Conservation (phyloP, 2,329 filamentous ascomycete genomes). For the Ilyonectria destructans region DNA sequence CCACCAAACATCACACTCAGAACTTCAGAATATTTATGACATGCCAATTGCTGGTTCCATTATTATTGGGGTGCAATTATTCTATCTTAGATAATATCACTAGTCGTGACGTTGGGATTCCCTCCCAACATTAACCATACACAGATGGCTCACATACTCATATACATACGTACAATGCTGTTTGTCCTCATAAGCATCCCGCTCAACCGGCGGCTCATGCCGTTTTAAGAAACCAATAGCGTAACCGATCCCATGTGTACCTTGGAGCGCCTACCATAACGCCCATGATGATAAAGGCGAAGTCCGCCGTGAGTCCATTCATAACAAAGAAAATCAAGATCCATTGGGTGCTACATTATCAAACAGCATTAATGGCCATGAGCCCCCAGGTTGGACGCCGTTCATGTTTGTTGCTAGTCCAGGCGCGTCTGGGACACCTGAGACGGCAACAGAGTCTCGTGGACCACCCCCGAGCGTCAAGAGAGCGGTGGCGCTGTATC, state of each 20-base stretch:
- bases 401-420: conserved; percentile 46
- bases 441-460: conserved; percentile 37
- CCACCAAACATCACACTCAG: background rate
- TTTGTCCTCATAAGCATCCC: conserved; percentile 31
- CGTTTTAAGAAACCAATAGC: conserved; percentile 8
- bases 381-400: conserved; percentile 48
- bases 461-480: conserved; percentile 61
- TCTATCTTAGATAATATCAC: conserved; percentile 38
- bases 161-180: conserved; percentile 26
- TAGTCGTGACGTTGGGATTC: conserved; percentile 23
- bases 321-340: conserved; percentile 41
- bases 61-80: conserved; percentile 23
- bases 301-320: background rate
- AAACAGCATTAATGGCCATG: conserved; percentile 54
- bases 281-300: conserved; percentile 40
- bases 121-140: conserved; percentile 8
- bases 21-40: too few species aligned
- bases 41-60: background rate
- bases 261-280: conserved; percentile 32
- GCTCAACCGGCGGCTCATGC: conserved; percentile 25
- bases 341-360: conserved; percentile 48
- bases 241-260: conserved; percentile 29
- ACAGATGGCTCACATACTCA: conserved; percentile 31
- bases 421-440: conserved; percentile 38
- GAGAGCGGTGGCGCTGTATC: conserved; percentile 66